A percentile compares a stretch with the other conserved stretches of the same genome.
These are phyloP conservation scores for Hordeum marinum DNA, from an alignment of 176 grass and related monocot species.

Conservation along the genomic window DNA sequence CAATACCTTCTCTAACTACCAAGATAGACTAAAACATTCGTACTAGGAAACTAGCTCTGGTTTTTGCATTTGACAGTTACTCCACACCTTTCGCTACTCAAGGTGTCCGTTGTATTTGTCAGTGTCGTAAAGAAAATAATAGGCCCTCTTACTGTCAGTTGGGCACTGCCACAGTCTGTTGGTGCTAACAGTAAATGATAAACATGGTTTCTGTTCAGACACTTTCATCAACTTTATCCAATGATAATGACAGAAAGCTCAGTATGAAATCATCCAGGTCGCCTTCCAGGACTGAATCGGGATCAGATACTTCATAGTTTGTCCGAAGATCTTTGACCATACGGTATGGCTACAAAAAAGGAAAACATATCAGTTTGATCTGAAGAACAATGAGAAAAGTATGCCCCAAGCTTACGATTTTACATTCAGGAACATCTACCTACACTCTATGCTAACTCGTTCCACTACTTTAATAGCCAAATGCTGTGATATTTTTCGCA, in stretches of 20 bases:
- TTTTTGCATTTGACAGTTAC: not conserved
- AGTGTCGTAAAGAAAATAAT: not conserved
- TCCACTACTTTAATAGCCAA: not conserved
- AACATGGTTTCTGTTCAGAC: conserved; percentile 32
- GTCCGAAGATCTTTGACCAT: conserved; percentile 99
- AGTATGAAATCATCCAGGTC: conserved; percentile 84
- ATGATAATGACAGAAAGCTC: conserved; percentile 62
- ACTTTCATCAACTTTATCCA: conserved; percentile 65
- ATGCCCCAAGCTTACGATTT: not conserved
- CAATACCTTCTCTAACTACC: not conserved
- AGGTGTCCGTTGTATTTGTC: not conserved
- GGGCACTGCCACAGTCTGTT: not conserved
- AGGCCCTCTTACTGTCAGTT: not conserved
- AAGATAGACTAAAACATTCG: not conserved
- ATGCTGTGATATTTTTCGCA: not conserved
- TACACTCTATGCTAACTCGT: not conserved
- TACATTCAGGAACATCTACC: not conserved
- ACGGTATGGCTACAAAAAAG: conserved; percentile 61
- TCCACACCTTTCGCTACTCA: not conserved
- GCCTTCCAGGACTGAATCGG: conserved; percentile 79
- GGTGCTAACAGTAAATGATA: not conserved
- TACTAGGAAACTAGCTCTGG: not conserved
- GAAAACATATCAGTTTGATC: not conserved
- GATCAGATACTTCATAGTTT: conserved; percentile 91
- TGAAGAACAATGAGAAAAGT: not conserved